Evolutionary conservation across 345 rosid species (phyloP).

Genomic region (Lepidium didymum): DNA sequence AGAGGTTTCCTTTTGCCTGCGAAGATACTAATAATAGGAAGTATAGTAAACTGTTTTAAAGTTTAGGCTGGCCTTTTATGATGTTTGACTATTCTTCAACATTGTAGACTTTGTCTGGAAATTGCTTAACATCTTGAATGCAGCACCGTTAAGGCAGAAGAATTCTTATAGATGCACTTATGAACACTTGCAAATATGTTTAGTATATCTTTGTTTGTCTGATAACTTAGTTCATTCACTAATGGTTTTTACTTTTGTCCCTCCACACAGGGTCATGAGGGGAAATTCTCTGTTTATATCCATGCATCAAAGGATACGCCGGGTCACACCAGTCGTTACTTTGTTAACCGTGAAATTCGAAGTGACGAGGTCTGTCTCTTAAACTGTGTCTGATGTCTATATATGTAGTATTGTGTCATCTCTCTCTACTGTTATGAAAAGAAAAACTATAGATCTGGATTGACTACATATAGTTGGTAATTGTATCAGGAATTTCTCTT

Average conservation of each 20-base stretch:
- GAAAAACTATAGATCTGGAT: neutral
- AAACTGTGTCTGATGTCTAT: neutral
- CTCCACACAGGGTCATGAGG: slow-evolving; percentile 68
- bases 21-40: neutral
- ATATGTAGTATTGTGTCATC: slow-evolving; percentile 5
- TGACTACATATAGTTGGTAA: slow-evolving; percentile 11
- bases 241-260: neutral
- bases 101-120: neutral
- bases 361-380: slow-evolving; percentile 58
- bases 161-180: neutral
- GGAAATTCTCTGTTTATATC: slow-evolving; percentile 63
- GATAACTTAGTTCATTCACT: neutral
- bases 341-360: slow-evolving; percentile 58
- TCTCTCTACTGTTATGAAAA: neutral
- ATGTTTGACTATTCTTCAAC: neutral
- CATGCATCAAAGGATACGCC: slow-evolving; percentile 81
- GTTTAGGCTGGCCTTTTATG: neutral
- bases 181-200: neutral
- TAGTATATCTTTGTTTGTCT: neutral
- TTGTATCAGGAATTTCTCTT: slow-evolving; percentile 4
- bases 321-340: slow-evolving; percentile 70
- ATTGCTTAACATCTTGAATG: neutral
- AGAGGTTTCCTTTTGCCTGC: neutral
- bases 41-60: neutral
- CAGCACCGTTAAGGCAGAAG: neutral